phyloP scores from a whole-genome alignment of 306 rosid genomes.

The Vicia sativa region DNA sequence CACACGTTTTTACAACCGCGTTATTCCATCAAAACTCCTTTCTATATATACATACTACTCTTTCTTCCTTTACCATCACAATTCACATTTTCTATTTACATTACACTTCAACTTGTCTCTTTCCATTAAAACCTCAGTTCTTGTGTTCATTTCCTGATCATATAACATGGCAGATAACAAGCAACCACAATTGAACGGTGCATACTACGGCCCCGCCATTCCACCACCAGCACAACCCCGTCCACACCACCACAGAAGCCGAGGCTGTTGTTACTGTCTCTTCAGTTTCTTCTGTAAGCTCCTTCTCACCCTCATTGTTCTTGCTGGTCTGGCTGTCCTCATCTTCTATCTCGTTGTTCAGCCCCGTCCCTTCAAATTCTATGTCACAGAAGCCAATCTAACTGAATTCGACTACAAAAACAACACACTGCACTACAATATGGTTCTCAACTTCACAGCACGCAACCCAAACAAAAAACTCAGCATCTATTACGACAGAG shows the following conservation, averaged over 20 bases:
- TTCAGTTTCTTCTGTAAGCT: slow-evolving; percentile 60
- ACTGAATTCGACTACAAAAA: slow-evolving; percentile 55
- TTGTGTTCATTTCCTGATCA: background rate
- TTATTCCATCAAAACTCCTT: background rate
- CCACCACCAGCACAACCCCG: slow-evolving; percentile 31
- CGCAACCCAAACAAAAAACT: slow-evolving; percentile 59
- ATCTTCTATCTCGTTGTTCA: slow-evolving; percentile 66
- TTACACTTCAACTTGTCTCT: background rate
- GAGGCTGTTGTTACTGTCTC: slow-evolving; percentile 51
- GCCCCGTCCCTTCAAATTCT: slow-evolving; percentile 58
- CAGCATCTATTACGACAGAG: slow-evolving; percentile 49
- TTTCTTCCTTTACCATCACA: background rate
- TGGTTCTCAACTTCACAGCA: slow-evolving; percentile 47
- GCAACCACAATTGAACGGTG: slow-evolving; percentile 39
- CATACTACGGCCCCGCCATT: slow-evolving; percentile 45
- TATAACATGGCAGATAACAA: background rate
- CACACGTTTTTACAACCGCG: background rate
- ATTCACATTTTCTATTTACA: background rate
- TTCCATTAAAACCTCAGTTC: background rate
- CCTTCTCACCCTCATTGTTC: slow-evolving; percentile 40
- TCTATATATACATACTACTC: background rate
- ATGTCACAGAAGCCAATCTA: slow-evolving; percentile 55
- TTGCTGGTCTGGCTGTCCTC: slow-evolving; percentile 46
- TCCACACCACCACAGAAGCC: background rate
- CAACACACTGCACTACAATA: slow-evolving; percentile 44